phyloP scores from a whole-genome alignment of 1,139 yeast species.

The Pichia sp. region DNA sequence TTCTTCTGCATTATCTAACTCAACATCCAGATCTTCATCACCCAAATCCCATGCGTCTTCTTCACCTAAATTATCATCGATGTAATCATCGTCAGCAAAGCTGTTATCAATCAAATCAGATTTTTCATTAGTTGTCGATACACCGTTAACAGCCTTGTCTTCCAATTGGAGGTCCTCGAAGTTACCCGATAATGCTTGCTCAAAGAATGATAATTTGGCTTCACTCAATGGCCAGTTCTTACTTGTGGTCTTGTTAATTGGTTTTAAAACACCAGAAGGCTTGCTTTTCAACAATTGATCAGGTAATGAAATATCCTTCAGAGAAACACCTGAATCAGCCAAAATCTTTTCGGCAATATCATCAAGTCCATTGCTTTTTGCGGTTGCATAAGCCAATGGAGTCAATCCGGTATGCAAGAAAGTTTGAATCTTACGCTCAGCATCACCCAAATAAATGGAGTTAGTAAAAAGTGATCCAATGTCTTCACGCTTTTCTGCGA shows the following conservation, averaged over 20 bases:
- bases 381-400: conserved; percentile 91
- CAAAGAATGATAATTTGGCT: conserved; percentile 73
- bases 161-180: conserved; percentile 60
- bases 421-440: conserved; percentile 70
- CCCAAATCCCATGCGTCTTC: conserved; percentile 60
- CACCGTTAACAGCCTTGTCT: conserved; percentile 27
- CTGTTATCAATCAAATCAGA: conserved; percentile 20
- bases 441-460: conserved; percentile 71
- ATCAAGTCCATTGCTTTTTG: conserved; percentile 78
- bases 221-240: conserved; percentile 72
- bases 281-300: conserved; percentile 38
- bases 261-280: conserved; percentile 42
- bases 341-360: conserved; percentile 71
- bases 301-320: conserved; percentile 62
- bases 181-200: conserved; percentile 76
- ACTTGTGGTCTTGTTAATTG: conserved; percentile 43
- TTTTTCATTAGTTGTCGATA: conserved; percentile 33
- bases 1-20: conserved; percentile 56
- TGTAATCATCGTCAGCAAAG: conserved; percentile 35
- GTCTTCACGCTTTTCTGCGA: conserved; percentile 88
- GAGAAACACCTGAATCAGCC: conserved; percentile 63
- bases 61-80: conserved; percentile 36
- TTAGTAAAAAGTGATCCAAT: conserved; percentile 77
- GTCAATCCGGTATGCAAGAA: conserved; percentile 74
- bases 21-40: conserved; percentile 59